Conservation (phyloP, 2,329 filamentous ascomycete species). For the Xylariales sp. region DNA sequence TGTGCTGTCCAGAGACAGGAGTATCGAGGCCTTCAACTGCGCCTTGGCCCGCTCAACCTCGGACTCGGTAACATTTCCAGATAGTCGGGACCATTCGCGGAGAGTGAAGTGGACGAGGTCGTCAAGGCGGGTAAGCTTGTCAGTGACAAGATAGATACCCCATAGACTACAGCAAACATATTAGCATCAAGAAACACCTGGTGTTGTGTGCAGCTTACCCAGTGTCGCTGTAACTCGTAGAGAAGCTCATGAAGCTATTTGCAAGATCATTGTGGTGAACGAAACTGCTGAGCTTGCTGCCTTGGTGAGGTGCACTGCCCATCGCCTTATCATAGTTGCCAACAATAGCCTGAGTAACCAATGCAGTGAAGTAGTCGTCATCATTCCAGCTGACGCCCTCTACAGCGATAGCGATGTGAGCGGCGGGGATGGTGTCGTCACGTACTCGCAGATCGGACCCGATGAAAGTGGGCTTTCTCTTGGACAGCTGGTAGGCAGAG, state of each 20-base stretch:
- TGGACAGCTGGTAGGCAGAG: slow-evolving; percentile 70
- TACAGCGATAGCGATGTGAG: slow-evolving; percentile 96
- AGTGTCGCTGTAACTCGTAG: slow-evolving; percentile 98
- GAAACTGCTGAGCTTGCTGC: slow-evolving; percentile 94
- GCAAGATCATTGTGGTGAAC: slow-evolving; percentile 92
- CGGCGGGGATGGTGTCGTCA: slow-evolving; percentile 92
- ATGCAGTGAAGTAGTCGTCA: slow-evolving; percentile 96
- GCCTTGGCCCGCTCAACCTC: slow-evolving; percentile 98
- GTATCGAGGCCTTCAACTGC: slow-evolving; percentile 96
- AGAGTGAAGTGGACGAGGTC: slow-evolving; percentile 98
- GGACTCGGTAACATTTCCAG: slow-evolving; percentile 77
- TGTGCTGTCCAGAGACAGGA: slow-evolving; percentile 94
- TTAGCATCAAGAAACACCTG: not conserved
- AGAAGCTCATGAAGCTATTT: slow-evolving; percentile 99
- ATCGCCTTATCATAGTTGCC: slow-evolving; percentile 99
- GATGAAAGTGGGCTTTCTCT: slow-evolving; percentile 89
- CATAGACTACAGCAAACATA: slow-evolving; percentile 66
- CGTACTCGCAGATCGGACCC: slow-evolving; percentile 93
- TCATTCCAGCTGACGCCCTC: slow-evolving; percentile 99
- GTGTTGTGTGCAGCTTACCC: slow-evolving; percentile 58
- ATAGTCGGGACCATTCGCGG: slow-evolving; percentile 95
- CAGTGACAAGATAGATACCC: slow-evolving; percentile 97
- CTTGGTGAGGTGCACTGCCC: slow-evolving; percentile 94
- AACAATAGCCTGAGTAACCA: slow-evolving; percentile 96
- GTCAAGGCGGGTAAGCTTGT: slow-evolving; percentile 81